Evolutionary conservation across 129 eudicot species (phyloP).

Genomic region (Apium graveolens): DNA sequence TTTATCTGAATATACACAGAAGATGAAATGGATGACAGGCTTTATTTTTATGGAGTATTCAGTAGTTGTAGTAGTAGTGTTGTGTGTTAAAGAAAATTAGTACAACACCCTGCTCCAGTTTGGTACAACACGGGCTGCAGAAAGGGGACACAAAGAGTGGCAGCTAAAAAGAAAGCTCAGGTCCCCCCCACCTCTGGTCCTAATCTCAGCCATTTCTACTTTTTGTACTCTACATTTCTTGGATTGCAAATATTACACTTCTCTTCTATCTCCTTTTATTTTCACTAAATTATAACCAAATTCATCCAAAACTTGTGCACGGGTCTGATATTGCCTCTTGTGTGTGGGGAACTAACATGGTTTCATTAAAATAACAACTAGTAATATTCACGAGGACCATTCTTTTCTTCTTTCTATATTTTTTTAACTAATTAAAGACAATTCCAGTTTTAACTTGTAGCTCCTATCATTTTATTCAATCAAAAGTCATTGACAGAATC

Average conservation of each 20-base stretch:
- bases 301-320: neutral
- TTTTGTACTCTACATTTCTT: neutral
- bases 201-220: neutral
- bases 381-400: neutral
- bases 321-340: neutral
- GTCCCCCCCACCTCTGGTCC: neutral
- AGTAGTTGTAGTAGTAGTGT: too few species aligned
- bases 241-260: neutral
- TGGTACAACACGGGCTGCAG: constrained; percentile 5
- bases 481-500: neutral
- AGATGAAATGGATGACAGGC: constrained; percentile 3
- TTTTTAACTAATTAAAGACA: neutral
- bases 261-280: neutral
- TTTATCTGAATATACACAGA: neutral
- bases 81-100: neutral
- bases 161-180: neutral
- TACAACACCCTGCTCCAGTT: neutral
- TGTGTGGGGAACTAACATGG: constrained; percentile 1
- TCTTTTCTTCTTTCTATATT: neutral
- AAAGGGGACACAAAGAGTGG: constrained; percentile 11
- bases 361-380: neutral
- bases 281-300: neutral
- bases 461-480: neutral
- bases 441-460: constrained; percentile 4
- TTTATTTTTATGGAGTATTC: constrained; percentile 7